These are phyloP conservation scores for Tubosaeta sp. DNA, from an alignment of 768 basidiomycete species.

Conservation along the genomic window DNA sequence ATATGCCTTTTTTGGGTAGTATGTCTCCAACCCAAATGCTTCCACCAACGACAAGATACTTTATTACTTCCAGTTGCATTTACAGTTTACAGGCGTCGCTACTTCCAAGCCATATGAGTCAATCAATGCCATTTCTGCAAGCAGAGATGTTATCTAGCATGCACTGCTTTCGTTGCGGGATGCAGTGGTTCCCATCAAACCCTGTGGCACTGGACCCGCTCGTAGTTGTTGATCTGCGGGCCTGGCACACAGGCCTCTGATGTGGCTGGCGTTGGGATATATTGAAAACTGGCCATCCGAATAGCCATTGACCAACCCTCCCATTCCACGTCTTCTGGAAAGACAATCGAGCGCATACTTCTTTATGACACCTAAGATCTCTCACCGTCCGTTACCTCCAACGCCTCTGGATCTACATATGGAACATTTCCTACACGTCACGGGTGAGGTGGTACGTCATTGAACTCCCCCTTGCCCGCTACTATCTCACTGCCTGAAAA, in stretches of 20 bases:
- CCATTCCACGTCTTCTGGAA: background rate
- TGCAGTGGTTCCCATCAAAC: background rate
- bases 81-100: no score
- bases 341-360: background rate
- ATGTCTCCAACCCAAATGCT: no score
- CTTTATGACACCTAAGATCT: background rate
- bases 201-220: background rate
- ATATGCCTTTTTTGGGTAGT: no score
- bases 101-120: no score
- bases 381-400: background rate
- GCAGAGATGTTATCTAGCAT: background rate
- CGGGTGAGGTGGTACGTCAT: background rate
- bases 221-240: background rate
- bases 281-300: background rate
- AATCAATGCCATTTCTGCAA: background rate
- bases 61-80: no score
- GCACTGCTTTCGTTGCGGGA: background rate
- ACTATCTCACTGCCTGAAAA: slow-evolving; percentile 7
- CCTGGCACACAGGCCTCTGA: background rate
- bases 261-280: background rate
- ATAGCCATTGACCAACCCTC: background rate
- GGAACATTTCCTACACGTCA: background rate
- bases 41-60: no score
- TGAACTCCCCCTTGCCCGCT: background rate
- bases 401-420: background rate